Percentiles rank a stretch among this genome's conserved stretches.
Conservation (phyloP, 2,329 filamentous ascomycete genomes). For the Emergomyces africanus region DNA sequence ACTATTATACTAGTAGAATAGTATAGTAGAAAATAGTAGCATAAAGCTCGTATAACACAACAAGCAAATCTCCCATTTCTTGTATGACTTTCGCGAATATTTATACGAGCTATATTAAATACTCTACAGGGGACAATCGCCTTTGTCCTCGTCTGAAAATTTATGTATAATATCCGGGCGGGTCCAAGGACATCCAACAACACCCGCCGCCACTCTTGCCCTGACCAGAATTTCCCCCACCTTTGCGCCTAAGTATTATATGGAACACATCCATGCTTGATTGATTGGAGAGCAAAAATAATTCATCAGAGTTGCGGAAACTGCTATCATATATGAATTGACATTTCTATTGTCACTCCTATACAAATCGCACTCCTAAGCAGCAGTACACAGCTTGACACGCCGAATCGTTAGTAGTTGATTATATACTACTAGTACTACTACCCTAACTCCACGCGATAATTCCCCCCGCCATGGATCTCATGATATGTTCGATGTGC, state of each 20-base stretch:
- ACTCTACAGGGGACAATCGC: no score
- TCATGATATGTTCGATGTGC: conserved; percentile 18
- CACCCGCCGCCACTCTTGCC: background rate
- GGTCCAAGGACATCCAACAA: no score
- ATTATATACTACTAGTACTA: no score
- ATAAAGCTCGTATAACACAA: no score
- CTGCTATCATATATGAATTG: background rate
- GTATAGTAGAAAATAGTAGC: no score
- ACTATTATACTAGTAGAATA: no score
- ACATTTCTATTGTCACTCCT: background rate
- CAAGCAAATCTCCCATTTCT: no score
- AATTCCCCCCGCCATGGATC: conserved; percentile 9
- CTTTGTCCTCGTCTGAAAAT: no score
- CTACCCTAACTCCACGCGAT: no score
- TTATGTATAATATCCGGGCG: no score
- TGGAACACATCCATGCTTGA: no score
- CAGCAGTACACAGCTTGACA: background rate
- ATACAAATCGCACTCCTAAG: background rate
- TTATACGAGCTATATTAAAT: background rate
- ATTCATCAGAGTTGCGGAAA: background rate
- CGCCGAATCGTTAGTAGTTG: background rate
- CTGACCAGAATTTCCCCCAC: background rate
- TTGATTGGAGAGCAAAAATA: no score
- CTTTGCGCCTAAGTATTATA: background rate
- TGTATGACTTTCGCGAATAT: background rate